Conservation (phyloP, 2,329 filamentous ascomycete species). For the Cadophora malorum region DNA sequence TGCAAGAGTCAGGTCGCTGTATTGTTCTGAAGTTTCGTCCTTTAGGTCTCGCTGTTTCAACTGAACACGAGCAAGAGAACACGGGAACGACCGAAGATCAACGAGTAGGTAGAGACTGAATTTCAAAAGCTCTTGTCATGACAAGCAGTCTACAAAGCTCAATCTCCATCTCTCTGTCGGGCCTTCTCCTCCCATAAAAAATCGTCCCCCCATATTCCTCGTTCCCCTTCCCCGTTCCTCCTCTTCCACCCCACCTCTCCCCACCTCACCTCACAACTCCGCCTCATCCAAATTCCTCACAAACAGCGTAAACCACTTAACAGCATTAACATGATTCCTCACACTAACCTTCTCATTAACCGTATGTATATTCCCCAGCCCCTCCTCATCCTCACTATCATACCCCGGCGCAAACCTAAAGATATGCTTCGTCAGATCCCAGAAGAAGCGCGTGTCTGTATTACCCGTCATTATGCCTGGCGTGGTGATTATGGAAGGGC, state of each 20-base stretch:
- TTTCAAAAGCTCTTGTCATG: too few species aligned
- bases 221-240: not conserved
- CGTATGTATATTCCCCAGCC: slow-evolving; percentile 22
- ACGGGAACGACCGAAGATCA: too few species aligned
- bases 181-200: too few species aligned
- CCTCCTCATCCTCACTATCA: slow-evolving; percentile 10
- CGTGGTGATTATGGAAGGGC: not conserved
- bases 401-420: slow-evolving; percentile 22
- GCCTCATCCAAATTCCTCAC: slow-evolving; percentile 18
- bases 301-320: slow-evolving; percentile 22
- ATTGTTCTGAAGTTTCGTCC: too few species aligned
- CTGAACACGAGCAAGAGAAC: too few species aligned
- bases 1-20: too few species aligned
- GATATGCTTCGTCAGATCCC: slow-evolving; percentile 19
- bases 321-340: slow-evolving; percentile 16
- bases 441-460: slow-evolving; percentile 17
- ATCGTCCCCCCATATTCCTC: too few species aligned
- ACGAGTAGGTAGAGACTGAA: too few species aligned
- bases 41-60: too few species aligned
- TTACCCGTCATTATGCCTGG: slow-evolving; percentile 21
- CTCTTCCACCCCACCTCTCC: not conserved
- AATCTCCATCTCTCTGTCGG: too few species aligned
- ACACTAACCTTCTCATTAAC: slow-evolving; percentile 19
- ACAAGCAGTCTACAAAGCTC: too few species aligned
- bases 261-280: slow-evolving; percentile 1